Conservation (phyloP, 495 filamentous ascomycete species). For the Penicillium subrubescens region DNA sequence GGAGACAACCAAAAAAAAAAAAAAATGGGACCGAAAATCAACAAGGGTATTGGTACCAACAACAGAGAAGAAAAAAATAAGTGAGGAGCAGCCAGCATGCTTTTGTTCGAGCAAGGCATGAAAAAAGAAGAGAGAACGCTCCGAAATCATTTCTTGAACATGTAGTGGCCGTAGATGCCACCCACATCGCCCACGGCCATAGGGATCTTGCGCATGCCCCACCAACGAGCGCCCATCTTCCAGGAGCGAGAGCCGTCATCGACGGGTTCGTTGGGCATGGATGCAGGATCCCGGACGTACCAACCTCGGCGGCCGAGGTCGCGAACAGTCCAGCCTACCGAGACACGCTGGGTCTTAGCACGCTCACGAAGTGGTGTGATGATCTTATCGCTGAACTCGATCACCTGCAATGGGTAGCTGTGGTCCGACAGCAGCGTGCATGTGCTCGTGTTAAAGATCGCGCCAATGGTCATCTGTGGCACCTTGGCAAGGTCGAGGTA, state of each 20-base stretch:
- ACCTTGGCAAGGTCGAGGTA: slow-evolving; percentile 74
- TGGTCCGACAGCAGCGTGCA: slow-evolving; percentile 62
- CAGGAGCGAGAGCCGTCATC: slow-evolving; percentile 63
- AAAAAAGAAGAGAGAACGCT: slow-evolving; percentile 20
- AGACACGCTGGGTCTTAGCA: slow-evolving; percentile 48
- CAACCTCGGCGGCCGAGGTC: slow-evolving; percentile 70
- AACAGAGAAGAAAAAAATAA: slow-evolving; percentile 14
- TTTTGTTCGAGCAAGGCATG: slow-evolving; percentile 20
- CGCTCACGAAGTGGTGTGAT: slow-evolving; percentile 61
- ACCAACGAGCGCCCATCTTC: slow-evolving; percentile 90
- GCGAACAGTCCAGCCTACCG: slow-evolving; percentile 65
- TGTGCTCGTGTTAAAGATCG: slow-evolving; percentile 58
- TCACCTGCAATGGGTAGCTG: slow-evolving; percentile 74
- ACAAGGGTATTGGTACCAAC: slow-evolving; percentile 29
- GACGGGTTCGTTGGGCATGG: slow-evolving; percentile 32
- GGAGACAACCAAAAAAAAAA: background rate
- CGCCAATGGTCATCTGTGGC: slow-evolving; percentile 58
- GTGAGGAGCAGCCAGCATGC: slow-evolving; percentile 14
- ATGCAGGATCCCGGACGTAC: slow-evolving; percentile 61
- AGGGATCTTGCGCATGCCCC: slow-evolving; percentile 87
- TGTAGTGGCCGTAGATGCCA: slow-evolving; percentile 85
- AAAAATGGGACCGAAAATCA: slow-evolving; percentile 6
- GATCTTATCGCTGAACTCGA: slow-evolving; percentile 76
- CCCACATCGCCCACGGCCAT: slow-evolving; percentile 77
- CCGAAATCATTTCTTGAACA: slow-evolving; percentile 67